Conservation (phyloP, 345 rosid genomes). For the Rubroshorea leprosula region DNA sequence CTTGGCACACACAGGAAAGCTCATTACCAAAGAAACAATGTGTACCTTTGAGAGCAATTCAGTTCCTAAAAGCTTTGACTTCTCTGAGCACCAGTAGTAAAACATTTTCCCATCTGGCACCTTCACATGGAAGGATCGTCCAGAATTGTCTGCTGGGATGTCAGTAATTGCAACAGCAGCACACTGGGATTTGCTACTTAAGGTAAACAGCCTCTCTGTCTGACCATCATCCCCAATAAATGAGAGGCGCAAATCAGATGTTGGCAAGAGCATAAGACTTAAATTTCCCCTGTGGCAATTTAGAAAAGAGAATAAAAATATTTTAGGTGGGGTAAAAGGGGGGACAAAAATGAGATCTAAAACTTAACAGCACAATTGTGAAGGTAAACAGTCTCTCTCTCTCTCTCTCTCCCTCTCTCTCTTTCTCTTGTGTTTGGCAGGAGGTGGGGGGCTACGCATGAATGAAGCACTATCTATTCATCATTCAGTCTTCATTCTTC, state of each 20-base stretch:
- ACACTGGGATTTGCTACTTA: constrained; percentile 42
- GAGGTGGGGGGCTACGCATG: no score
- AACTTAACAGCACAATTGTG: neutral
- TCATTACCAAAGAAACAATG: neutral
- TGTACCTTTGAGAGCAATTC: constrained; percentile 86
- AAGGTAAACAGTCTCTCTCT: no score
- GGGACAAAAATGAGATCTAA: neutral
- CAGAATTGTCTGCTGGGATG: constrained; percentile 68
- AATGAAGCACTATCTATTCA: no score
- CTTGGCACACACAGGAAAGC: neutral
- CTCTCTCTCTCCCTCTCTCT: neutral
- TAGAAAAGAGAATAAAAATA: neutral
- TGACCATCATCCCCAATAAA: constrained; percentile 83
- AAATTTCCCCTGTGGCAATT: constrained; percentile 70
- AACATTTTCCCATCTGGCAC: constrained; percentile 43
- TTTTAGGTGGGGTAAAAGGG: constrained; percentile 4
- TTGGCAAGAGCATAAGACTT: constrained; percentile 69
- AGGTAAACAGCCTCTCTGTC: constrained; percentile 57
- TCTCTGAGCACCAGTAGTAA: constrained; percentile 96
- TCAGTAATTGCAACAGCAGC: constrained; percentile 51
- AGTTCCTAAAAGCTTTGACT: constrained; percentile 69
- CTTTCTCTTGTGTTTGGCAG: neutral
- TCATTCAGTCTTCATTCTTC: no score
- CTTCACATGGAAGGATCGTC: constrained; percentile 72
- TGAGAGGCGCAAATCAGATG: constrained; percentile 75